Evolutionary conservation across 805 yeast species (phyloP).

Genomic region (Wickerhamiella alocasiicola): DNA sequence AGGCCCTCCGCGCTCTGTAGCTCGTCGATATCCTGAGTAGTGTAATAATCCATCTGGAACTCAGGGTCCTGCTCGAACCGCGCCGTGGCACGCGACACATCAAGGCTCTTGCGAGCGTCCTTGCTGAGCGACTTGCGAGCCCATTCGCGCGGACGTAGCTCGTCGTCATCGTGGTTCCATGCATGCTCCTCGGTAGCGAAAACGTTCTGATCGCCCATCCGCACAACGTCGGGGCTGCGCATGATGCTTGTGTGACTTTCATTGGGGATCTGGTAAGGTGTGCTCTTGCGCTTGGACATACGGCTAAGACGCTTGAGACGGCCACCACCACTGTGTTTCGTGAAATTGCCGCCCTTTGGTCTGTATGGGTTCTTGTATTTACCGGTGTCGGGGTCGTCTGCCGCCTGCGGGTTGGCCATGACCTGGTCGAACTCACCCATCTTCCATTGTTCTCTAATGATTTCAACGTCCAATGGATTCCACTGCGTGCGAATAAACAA

Average conservation of each 20-base stretch:
- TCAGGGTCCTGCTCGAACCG: constrained; percentile 22
- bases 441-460: constrained; percentile 49
- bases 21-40: constrained; percentile 22
- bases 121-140: constrained; percentile 12
- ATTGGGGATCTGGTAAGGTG: constrained; percentile 18
- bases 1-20: constrained; percentile 27
- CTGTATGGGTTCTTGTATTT: constrained; percentile 23
- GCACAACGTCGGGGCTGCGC: constrained; percentile 20
- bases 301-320: constrained; percentile 9
- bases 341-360: constrained; percentile 12
- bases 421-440: constrained; percentile 37
- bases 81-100: constrained; percentile 18
- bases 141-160: constrained; percentile 13
- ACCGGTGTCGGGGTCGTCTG: constrained; percentile 24
- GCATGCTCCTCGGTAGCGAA: constrained; percentile 15
- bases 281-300: constrained; percentile 11
- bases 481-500: constrained; percentile 41
- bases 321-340: constrained; percentile 9
- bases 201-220: constrained; percentile 16
- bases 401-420: constrained; percentile 23
- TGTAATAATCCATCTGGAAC: constrained; percentile 17
- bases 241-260: constrained; percentile 18
- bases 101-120: constrained; percentile 22
- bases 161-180: neutral
- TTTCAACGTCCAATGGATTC: constrained; percentile 55